These are phyloP conservation scores for Geotrichum candidum DNA, from an alignment of 1,139 yeast species.

Conservation along the genomic window DNA sequence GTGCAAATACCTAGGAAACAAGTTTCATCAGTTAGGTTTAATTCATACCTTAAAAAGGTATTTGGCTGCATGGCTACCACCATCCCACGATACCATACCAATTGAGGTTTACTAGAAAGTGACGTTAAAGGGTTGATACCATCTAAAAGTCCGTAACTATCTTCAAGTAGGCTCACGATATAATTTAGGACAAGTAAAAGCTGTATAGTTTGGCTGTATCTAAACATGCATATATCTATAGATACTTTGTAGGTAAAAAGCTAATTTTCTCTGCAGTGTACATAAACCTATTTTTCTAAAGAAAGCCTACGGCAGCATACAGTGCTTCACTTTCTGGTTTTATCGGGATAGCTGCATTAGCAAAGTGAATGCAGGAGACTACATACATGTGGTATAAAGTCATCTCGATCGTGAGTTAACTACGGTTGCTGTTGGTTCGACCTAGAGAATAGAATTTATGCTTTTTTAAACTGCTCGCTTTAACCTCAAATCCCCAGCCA, in stretches of 20 bases:
- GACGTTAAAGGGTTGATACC: not conserved
- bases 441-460: not conserved
- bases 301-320: not conserved
- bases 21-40: too few species aligned
- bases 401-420: not conserved
- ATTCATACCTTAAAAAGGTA: not conserved
- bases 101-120: not conserved
- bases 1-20: too few species aligned
- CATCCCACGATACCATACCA: not conserved
- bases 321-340: not conserved
- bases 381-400: not conserved
- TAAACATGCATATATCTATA: not conserved
- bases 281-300: not conserved
- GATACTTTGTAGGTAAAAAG: not conserved
- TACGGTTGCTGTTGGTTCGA: not conserved
- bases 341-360: not conserved
- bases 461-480: not conserved
- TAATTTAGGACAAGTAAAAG: not conserved
- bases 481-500: not conserved
- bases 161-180: not conserved
- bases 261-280: not conserved
- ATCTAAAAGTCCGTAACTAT: not conserved
- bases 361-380: not conserved
- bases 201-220: not conserved
- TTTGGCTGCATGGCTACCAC: not conserved